These are phyloP conservation scores for Venturia nashicola DNA, from an alignment of 2,329 filamentous ascomycete species.

Conservation along the genomic window DNA sequence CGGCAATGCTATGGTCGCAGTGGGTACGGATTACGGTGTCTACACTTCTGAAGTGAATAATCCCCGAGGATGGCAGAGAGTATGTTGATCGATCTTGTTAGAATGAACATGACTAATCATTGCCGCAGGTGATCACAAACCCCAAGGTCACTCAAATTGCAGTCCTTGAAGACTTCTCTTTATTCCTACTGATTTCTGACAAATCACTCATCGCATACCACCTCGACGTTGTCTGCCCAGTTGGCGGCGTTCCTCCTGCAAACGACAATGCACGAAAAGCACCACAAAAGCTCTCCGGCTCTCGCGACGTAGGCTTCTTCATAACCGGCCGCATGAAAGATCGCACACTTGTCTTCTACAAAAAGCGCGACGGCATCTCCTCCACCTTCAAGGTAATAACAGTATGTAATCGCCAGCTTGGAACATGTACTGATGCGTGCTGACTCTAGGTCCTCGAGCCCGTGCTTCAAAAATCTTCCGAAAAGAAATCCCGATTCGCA, in stretches of 20 bases:
- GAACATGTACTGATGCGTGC: conserved; percentile 5
- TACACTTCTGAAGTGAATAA: conserved; percentile 82
- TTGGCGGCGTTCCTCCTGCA: conserved; percentile 40
- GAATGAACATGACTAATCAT: conserved; percentile 18
- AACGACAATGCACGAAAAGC: conserved; percentile 68
- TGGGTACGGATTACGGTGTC: conserved; percentile 91
- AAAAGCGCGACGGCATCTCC: conserved; percentile 82
- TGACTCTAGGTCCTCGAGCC: conserved; percentile 67
- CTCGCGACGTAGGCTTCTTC: conserved; percentile 93
- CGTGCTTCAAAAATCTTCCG: conserved; percentile 81
- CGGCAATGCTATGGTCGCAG: conserved; percentile 77
- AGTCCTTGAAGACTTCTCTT: conserved; percentile 87
- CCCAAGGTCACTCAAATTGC: conserved; percentile 79
- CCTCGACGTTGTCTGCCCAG: conserved; percentile 64
- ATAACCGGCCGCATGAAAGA: conserved; percentile 96
- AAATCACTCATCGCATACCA: conserved; percentile 88
- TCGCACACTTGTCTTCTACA: conserved; percentile 87
- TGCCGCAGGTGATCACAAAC: conserved; percentile 57
- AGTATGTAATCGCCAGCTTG: conserved; percentile 6
- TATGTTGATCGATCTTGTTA: conserved; percentile 34
- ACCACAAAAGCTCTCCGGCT: conserved; percentile 78
- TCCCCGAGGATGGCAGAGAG: conserved; percentile 80
- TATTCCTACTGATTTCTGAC: conserved; percentile 85
- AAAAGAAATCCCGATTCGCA: conserved; percentile 59
- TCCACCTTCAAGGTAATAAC: conserved; percentile 65